Evolutionary conservation across 805 yeast genomes (phyloP).

Genomic region (Metschnikowia kofuensis): DNA sequence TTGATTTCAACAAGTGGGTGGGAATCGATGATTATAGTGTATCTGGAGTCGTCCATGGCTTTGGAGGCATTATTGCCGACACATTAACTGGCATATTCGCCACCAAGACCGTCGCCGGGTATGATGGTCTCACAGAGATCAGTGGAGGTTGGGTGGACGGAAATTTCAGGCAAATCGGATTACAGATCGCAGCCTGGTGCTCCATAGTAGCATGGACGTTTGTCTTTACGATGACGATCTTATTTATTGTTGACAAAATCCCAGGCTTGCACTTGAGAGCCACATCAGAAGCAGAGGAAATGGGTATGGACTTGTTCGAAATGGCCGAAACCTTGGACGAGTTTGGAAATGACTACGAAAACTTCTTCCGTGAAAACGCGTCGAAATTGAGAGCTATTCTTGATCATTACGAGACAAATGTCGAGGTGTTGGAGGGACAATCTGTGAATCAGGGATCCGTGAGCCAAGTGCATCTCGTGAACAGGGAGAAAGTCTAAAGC

Average conservation of each 20-base stretch:
- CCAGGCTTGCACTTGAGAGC: slow-evolving; percentile 51
- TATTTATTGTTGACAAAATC: slow-evolving; percentile 47
- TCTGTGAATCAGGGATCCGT: slow-evolving; percentile 9
- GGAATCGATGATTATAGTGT: slow-evolving; percentile 46
- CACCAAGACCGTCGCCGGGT: slow-evolving; percentile 39
- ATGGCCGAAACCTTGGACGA: slow-evolving; percentile 49
- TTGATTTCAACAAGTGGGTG: slow-evolving; percentile 36
- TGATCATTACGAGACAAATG: slow-evolving; percentile 11
- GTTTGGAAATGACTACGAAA: slow-evolving; percentile 33
- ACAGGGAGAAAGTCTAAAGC: slow-evolving; percentile 13
- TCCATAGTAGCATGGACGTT: slow-evolving; percentile 45
- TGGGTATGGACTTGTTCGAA: slow-evolving; percentile 51
- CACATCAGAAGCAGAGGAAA: slow-evolving; percentile 43
- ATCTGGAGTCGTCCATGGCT: slow-evolving; percentile 46
- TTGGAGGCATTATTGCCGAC: slow-evolving; percentile 47
- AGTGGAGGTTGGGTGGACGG: slow-evolving; percentile 48
- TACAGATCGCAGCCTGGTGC: slow-evolving; percentile 44
- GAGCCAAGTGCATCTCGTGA: slow-evolving; percentile 6
- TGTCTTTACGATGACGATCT: slow-evolving; percentile 40
- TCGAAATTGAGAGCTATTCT: slow-evolving; percentile 13
- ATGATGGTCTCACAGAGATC: slow-evolving; percentile 43
- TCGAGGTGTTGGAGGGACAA: slow-evolving; percentile 13
- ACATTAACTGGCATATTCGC: slow-evolving; percentile 46
- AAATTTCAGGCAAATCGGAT: slow-evolving; percentile 44
- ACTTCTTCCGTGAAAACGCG: slow-evolving; percentile 23